A percentile compares a stretch with the other conserved stretches of the same genome.
Evolutionary conservation across 2,329 filamentous ascomycete genomes (phyloP).

Genomic region (Corinectria fuckeliana): DNA sequence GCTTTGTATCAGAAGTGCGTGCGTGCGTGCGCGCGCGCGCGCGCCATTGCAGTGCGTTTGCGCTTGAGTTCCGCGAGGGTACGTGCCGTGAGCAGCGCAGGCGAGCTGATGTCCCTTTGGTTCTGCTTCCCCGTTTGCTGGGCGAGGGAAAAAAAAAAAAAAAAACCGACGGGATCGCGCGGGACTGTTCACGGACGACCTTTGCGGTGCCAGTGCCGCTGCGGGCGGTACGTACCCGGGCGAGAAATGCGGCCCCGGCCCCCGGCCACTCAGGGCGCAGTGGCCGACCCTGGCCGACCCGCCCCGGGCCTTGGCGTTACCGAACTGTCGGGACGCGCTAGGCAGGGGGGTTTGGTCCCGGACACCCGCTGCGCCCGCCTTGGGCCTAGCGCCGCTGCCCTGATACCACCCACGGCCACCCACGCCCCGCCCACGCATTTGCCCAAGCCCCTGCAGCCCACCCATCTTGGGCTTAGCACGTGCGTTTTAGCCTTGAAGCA

Average conservation of each 20-base stretch:
- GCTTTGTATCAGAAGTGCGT: background rate
- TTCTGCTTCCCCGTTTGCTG: background rate
- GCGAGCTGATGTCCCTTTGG: background rate
- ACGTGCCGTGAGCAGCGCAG: background rate
- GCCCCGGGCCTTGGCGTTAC: constrained; percentile 40
- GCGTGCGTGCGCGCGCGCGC: background rate
- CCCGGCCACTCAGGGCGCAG: constrained; percentile 39
- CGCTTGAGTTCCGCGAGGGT: background rate
- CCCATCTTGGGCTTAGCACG: constrained; percentile 11
- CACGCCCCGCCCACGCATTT: background rate
- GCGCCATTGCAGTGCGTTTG: background rate
- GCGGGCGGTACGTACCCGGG: constrained; percentile 20
- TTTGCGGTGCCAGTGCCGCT: constrained; percentile 17
- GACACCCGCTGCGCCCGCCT: constrained; percentile 9
- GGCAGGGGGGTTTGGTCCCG: constrained; percentile 24
- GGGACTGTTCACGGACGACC: constrained; percentile 9
- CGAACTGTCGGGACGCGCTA: constrained; percentile 48
- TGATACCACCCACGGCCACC: constrained; percentile 11
- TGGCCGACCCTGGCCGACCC: constrained; percentile 25
- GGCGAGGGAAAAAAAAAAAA: background rate
- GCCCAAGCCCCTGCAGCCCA: background rate
- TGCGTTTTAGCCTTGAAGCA: background rate
- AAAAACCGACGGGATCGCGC: background rate
- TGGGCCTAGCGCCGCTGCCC: background rate
- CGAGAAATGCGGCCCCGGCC: constrained; percentile 30